Percentiles rank a stretch among this genome's conserved stretches.
Conservation (phyloP, 2,329 filamentous ascomycete genomes). For the Neonectria coccinea region DNA sequence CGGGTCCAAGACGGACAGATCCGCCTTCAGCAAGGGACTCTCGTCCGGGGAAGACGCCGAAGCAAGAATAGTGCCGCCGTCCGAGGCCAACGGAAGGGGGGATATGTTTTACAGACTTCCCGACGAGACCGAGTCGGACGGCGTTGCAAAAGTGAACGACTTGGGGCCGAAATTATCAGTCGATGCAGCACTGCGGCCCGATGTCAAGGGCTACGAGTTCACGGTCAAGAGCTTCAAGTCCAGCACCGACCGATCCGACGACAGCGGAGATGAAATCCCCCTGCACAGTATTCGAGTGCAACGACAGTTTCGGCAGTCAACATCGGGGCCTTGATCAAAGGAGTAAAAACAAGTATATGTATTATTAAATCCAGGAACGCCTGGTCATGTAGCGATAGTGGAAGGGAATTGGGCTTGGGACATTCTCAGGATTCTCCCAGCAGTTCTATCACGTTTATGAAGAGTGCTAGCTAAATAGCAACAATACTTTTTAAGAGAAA, state of each 20-base stretch:
- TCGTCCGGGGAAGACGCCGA: constrained; percentile 23
- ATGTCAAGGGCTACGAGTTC: constrained; percentile 48
- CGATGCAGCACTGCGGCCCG: constrained; percentile 45
- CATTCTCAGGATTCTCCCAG: background rate
- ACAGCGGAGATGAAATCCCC: constrained; percentile 53
- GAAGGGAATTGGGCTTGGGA: background rate
- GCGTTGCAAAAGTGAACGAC: constrained; percentile 23
- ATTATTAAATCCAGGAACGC: background rate
- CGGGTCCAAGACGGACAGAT: constrained; percentile 41
- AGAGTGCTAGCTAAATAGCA: background rate
- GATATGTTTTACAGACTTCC: constrained; percentile 50
- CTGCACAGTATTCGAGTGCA: constrained; percentile 55
- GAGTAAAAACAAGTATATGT: background rate
- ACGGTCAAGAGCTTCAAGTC: constrained; percentile 49
- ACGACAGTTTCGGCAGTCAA: constrained; percentile 51
- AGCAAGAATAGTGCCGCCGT: constrained; percentile 20
- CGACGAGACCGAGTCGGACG: constrained; percentile 47
- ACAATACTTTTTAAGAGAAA: background rate
- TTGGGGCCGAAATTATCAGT: constrained; percentile 6
- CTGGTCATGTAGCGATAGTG: background rate
- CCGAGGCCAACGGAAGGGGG: constrained; percentile 29
- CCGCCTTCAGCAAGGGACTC: constrained; percentile 33
- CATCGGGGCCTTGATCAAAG: background rate
- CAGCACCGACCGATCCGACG: constrained; percentile 40
- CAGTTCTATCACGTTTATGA: background rate